These are phyloP conservation scores for Podosphaera xanthii DNA, from an alignment of 2,329 filamentous ascomycete genomes.

Conservation along the genomic window DNA sequence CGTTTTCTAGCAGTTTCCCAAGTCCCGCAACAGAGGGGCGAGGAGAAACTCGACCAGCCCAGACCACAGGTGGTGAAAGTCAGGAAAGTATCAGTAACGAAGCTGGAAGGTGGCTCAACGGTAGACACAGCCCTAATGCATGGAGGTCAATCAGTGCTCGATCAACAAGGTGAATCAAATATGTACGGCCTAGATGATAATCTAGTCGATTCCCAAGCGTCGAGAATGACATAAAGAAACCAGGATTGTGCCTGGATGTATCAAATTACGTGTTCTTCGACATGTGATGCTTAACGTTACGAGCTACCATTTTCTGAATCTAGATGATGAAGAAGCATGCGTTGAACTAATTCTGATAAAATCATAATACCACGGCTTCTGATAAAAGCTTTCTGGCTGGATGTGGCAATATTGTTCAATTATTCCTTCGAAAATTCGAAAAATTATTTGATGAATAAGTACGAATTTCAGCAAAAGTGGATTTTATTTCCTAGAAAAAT, in stretches of 20 bases:
- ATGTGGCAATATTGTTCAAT: neutral
- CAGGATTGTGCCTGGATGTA: neutral
- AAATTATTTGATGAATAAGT: neutral
- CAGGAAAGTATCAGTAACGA: constrained; percentile 41
- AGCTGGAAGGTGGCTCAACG: constrained; percentile 33
- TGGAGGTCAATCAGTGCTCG: constrained; percentile 39
- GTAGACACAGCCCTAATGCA: constrained; percentile 57
- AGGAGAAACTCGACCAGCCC: constrained; percentile 7
- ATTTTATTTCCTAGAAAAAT: too few species aligned
- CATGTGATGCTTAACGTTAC: neutral
- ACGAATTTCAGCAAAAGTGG: neutral
- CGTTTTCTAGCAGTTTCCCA: constrained; percentile 10
- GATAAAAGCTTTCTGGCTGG: neutral
- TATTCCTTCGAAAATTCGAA: too few species aligned
- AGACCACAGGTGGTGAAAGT: constrained; percentile 24
- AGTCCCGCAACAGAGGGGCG: constrained; percentile 2
- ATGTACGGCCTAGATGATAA: too few species aligned
- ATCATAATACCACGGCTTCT: neutral
- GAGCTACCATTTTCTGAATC: neutral
- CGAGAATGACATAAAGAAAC: neutral
- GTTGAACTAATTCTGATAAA: neutral
- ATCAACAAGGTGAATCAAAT: constrained; percentile 11
- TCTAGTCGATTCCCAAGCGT: neutral
- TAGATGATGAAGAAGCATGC: neutral
- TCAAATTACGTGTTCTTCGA: neutral